Evolutionary conservation across 2,329 filamentous ascomycete species (phyloP).

Genomic region (Trichophyton simii): DNA sequence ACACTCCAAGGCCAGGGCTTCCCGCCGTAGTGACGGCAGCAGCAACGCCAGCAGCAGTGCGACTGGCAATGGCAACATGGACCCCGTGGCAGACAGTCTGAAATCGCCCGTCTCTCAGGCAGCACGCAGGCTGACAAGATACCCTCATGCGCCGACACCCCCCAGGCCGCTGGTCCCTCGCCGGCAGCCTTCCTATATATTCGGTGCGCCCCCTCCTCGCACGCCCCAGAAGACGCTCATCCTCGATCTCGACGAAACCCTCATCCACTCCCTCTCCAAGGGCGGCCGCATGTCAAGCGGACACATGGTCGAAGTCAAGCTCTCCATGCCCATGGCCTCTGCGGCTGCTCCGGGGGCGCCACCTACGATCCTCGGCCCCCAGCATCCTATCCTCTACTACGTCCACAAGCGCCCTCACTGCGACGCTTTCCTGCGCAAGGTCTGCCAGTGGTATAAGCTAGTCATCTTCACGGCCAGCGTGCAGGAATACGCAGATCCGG

Average conservation of each 20-base stretch:
- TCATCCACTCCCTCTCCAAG: constrained; percentile 97
- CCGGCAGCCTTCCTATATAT: constrained; percentile 76
- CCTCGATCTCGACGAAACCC: constrained; percentile 87
- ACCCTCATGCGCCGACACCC: constrained; percentile 78
- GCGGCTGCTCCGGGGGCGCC: constrained; percentile 42
- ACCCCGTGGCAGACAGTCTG: constrained; percentile 59
- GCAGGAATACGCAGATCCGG: constrained; percentile 95
- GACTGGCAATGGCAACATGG: neutral
- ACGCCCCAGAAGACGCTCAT: constrained; percentile 83
- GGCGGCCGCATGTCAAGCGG: constrained; percentile 90
- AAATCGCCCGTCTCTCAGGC: constrained; percentile 88
- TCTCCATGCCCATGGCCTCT: constrained; percentile 37
- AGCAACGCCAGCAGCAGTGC: too few species aligned
- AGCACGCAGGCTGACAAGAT: constrained; percentile 60
- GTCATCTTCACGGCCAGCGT: constrained; percentile 95
- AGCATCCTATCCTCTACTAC: constrained; percentile 96
- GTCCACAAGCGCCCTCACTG: constrained; percentile 96
- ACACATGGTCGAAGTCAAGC: constrained; percentile 96
- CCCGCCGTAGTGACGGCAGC: constrained; percentile 15
- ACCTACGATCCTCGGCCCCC: constrained; percentile 50
- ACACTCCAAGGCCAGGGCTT: constrained; percentile 23
- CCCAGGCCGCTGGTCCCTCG: constrained; percentile 81
- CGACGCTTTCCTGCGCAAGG: constrained; percentile 87
- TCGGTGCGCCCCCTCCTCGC: constrained; percentile 27
- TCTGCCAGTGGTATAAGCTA: constrained; percentile 96